Evolutionary conservation across 2,329 filamentous ascomycete genomes (phyloP).

Genomic region (Neonectria neomacrospora): DNA sequence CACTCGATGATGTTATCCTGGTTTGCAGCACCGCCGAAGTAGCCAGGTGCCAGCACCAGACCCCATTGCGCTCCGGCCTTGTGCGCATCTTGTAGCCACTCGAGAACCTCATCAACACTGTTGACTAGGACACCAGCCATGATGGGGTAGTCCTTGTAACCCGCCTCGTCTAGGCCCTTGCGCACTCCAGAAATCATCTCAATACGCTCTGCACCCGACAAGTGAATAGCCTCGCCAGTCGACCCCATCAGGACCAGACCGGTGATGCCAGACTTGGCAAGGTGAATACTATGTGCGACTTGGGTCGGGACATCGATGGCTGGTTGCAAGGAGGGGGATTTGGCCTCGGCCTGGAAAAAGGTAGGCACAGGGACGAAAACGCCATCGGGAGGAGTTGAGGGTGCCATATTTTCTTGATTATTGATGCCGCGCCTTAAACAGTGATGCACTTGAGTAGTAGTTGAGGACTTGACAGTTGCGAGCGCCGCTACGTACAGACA

Average conservation of each 20-base stretch:
- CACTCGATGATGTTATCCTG: conserved; percentile 66
- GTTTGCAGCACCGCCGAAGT: conserved; percentile 64
- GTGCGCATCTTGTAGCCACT: conserved; percentile 64
- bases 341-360: conserved; percentile 63
- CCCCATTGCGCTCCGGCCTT: conserved; percentile 69
- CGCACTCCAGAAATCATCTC: conserved; percentile 64
- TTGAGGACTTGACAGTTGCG: neutral
- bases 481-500: neutral
- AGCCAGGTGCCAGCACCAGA: conserved; percentile 66
- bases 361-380: conserved; percentile 71
- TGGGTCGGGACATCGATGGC: conserved; percentile 68
- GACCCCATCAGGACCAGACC: conserved; percentile 71
- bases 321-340: conserved; percentile 13
- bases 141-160: conserved; percentile 67
- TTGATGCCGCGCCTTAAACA: too few species aligned
- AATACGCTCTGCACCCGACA: conserved; percentile 64
- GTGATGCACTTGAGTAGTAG: neutral
- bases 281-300: conserved; percentile 66
- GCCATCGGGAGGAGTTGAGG: conserved; percentile 57
- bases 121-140: conserved; percentile 70
- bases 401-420: conserved; percentile 1
- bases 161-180: conserved; percentile 63
- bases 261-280: conserved; percentile 67
- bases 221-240: conserved; percentile 71
- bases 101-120: conserved; percentile 68